These are phyloP conservation scores for Triticum timopheevii DNA, from an alignment of 176 grass and related monocot genomes.

Conservation along the genomic window DNA sequence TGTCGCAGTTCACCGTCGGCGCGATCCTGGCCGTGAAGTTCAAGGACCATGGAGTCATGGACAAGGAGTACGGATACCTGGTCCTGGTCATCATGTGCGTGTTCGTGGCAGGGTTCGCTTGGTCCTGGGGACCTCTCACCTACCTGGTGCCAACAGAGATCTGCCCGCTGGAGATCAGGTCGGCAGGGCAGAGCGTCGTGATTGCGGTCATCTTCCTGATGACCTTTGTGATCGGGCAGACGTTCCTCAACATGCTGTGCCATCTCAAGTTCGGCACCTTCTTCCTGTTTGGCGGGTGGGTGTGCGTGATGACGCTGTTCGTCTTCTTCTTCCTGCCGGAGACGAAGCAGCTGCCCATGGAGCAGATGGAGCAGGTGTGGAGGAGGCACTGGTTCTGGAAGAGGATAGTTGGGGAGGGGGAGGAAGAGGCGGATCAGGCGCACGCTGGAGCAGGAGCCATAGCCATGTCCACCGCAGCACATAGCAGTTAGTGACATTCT, in stretches of 20 bases:
- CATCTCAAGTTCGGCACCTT: constrained; percentile 73
- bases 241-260: constrained; percentile 66
- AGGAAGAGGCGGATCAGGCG: constrained; percentile 24
- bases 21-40: constrained; percentile 56
- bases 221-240: constrained; percentile 73
- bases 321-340: constrained; percentile 72
- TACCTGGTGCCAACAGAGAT: constrained; percentile 70
- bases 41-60: constrained; percentile 65
- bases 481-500: neutral
- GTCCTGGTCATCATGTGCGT: constrained; percentile 62
- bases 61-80: constrained; percentile 60
- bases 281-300: constrained; percentile 68
- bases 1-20: constrained; percentile 57
- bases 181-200: constrained; percentile 66
- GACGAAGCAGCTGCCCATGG: constrained; percentile 76
- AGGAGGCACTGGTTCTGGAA: constrained; percentile 77
- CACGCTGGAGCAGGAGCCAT: neutral
- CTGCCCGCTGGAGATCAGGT: constrained; percentile 72
- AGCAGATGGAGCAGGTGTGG: constrained; percentile 93
- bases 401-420: constrained; percentile 41
- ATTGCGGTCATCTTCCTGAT: constrained; percentile 59
- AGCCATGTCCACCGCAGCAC: constrained; percentile 22
- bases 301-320: constrained; percentile 65
- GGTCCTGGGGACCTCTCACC: constrained; percentile 76
- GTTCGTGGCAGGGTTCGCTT: constrained; percentile 63